Evolutionary conservation across 2,329 filamentous ascomycete genomes (phyloP), one percentile per base, ranked within the genome.

Genomic region (Diaporthe aspalathi): DNA sequence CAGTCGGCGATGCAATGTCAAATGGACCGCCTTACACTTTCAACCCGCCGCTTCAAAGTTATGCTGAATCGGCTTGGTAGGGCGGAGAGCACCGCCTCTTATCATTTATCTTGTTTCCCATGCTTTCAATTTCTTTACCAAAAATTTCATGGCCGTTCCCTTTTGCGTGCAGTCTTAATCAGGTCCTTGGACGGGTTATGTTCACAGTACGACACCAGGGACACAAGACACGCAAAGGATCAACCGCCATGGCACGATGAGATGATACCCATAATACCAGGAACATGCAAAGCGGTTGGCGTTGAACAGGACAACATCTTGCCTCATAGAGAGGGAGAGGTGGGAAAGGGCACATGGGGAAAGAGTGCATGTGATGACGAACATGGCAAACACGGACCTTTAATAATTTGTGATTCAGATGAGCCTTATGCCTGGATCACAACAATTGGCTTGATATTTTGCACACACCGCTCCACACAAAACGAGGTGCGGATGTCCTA

Each of bases 231-330:
- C 17, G 24, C 57, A 65, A 29, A 20, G 7, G 29, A 7, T 32
- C n/a, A 20, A 49, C 29, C 14, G 60, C 17, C 45, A 65, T 35
- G 29, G 45, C 45, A 50, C 17, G 45, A 65, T 38, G 29, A 65
- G 60, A 65, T 65, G 60, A 65, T 65, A 65, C 60, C 60, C 60
- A 38, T 45, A 65, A 65, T 50, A 65, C 60, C 45, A 65, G 45
- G n/a, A 65, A 65, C 50, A 50, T 50, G 60, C 60, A 65, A 43
- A 65, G 45, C 60, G n/a, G 20, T 20, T 27, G 60, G 60, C 60
- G 60, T 65, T 65, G 45, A 65, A 50, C n/a, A 20, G 45, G 43
- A 65, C 40, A 49, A 22, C 12, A 17, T 50, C 45, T 38, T 38
- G 27, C 16, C 29, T 29, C 2, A 65, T 24, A 49, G 9, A 47